Base-by-base conservation (phyloP, 768 basidiomycete genomes). In the Agrocybe pediades region DNA sequence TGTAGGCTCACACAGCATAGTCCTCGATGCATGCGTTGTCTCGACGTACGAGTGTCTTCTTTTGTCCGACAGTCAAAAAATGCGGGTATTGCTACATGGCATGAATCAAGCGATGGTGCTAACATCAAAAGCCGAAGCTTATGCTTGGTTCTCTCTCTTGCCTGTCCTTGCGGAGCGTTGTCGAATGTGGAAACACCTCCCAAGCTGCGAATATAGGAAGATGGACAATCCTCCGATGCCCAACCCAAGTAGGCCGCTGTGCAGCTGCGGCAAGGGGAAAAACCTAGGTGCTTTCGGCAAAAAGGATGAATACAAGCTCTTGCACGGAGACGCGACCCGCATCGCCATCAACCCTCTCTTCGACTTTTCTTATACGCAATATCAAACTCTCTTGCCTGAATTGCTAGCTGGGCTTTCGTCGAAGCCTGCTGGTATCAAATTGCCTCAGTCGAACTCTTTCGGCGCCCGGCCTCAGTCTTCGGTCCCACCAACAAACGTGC, bases 81-180 rank as follows among this genome's bases (percentile, higher is more conserved):
- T 30, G 15, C 24, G 5, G 46, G 50, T 4, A 49, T 41, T 9
- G 33, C 68, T 17, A n/a, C 36, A 23, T 57, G 46, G 17, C 41
- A 59, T 6, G 13, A n/a, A 16, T 26, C 68, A 47, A 41, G 42
- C 2, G 23, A 40, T 23, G 9, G 7, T 11, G 42, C 20, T 33
- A 53, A 71, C 33, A 11, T 42, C 6, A 62, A 60, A 62, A 1
- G 74, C 71, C 15, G 79, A 79, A 56, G 59, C 73, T 25, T 55
- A 56, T 20, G 73, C 71, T 1, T 86, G 83, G 85, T 76, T 76
- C 42, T 69, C 76, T 47, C 70, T 84, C 20, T 62, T 85, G 1
- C 83, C 82, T 3, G 68, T 70, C 6, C 58, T 81, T 25, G 74
- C 73, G 1, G 85, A 85, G 61, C 75, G 81, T 36, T 83, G 82